Evolutionary conservation across 2,329 filamentous ascomycete genomes (phyloP), one percentile per base, ranked within the genome.

Genomic region (Aspergillus brasiliensis): DNA sequence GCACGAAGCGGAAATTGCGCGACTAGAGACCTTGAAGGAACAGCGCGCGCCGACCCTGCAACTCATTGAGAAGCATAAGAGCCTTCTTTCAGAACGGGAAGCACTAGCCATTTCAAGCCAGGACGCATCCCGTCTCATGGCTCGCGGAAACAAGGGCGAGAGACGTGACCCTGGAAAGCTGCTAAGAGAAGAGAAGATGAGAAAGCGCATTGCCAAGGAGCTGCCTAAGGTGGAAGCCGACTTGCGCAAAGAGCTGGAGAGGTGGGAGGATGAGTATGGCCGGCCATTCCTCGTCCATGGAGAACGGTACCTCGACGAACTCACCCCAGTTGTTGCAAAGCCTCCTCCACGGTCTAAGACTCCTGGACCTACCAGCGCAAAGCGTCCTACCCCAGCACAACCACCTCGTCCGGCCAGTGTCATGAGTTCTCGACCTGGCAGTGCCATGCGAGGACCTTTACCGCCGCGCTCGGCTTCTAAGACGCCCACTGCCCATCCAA

Each of bases 131-230:
- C 89, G 95, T 47, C 82, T 99, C 28, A 92, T 98, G 89, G 86
- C 88, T 69, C 92, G 94, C 62, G 93, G 93, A 2, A 89, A 92
- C 67, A 97, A 96, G 79, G 94, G 94, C 57, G 94, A 98, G 80
- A 91, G 89, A 77, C 91, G 96, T 64, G 95, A 99, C 72, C 95
- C 95, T 2, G 94, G 92, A 53, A 95, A 97, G 78, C 83, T 99
- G 15, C 82, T 99, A 55, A 86, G 95, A 28, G 95, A 99, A 73
- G 95, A 99, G 80, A 99, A 98, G 84, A 96, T 97, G 91, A 88
- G 95, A 61, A 99, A 99, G 85, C 86, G 93, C 59, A 97, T 99
- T 63, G 86, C 93, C 25, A 99, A 98, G 77, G 95, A 99, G 72
- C 82, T 99, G 28, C 95, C 95, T 58, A 98, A 96, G 80, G 84